phyloP scores from a whole-genome alignment of 345 rosid species.

The Hirschfeldia incana region DNA sequence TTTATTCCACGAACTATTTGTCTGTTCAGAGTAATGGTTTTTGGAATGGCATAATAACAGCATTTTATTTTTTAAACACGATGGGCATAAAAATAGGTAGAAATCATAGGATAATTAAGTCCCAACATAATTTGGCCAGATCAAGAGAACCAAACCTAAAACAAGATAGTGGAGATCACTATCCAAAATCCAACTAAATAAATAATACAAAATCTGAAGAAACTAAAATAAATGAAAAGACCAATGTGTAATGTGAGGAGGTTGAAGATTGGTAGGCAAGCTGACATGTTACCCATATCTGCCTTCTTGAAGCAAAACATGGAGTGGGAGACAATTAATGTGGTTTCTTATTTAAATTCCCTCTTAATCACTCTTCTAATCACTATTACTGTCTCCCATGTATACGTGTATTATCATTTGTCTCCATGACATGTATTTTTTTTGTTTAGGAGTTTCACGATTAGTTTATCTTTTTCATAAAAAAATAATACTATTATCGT shows the following conservation, averaged over 20 bases:
- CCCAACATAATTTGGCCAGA: slow-evolving; percentile 29
- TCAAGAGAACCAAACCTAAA: slow-evolving; percentile 37
- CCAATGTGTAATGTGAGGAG: slow-evolving; percentile 27
- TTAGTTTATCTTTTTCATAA: neutral
- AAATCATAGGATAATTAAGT: slow-evolving; percentile 28
- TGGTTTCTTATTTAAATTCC: slow-evolving; percentile 51
- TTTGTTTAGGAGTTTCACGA: neutral
- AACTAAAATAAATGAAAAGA: slow-evolving; percentile 43
- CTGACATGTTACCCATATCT: slow-evolving; percentile 75
- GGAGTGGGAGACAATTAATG: slow-evolving; percentile 88
- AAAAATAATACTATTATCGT: neutral
- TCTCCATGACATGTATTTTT: neutral
- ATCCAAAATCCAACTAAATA: slow-evolving; percentile 20
- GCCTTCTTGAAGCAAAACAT: slow-evolving; percentile 59
- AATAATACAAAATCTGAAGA: slow-evolving; percentile 27
- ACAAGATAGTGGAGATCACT: slow-evolving; percentile 55
- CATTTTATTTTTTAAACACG: neutral
- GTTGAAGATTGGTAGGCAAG: slow-evolving; percentile 56
- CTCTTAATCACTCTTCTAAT: slow-evolving; percentile 41
- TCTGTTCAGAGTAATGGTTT: neutral
- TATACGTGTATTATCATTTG: neutral
- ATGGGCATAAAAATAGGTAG: slow-evolving; percentile 5
- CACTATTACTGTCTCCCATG: neutral
- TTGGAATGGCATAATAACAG: neutral
- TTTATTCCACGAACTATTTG: slow-evolving; percentile 8